Evolutionary conservation across 2,329 filamentous ascomycete species (phyloP).

Genomic region (Basipetospora chlamydospora): DNA sequence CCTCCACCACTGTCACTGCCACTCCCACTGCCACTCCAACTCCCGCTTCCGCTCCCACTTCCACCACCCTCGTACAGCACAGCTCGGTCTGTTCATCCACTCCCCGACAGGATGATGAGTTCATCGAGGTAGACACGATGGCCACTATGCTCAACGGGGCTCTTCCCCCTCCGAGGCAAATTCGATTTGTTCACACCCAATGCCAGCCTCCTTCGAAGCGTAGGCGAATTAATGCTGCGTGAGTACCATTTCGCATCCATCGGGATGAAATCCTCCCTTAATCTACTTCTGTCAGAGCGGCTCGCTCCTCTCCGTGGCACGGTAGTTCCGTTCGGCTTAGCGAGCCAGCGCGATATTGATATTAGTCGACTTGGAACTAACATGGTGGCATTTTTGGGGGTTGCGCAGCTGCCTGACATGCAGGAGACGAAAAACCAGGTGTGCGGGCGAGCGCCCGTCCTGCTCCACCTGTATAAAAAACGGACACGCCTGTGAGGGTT

Average conservation of each 20-base stretch:
- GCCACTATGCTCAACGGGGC: slow-evolving; percentile 26
- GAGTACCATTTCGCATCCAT: slow-evolving; percentile 22
- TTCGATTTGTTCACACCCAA: slow-evolving; percentile 71
- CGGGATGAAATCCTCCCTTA: not conserved
- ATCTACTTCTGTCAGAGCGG: no score
- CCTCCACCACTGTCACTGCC: no score
- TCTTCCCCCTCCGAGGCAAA: slow-evolving; percentile 37
- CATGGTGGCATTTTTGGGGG: slow-evolving; percentile 4
- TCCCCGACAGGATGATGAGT: slow-evolving; percentile 19
- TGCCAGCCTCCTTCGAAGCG: slow-evolving; percentile 68
- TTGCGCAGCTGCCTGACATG: slow-evolving; percentile 51
- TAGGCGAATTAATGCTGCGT: slow-evolving; percentile 67
- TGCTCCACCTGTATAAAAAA: slow-evolving; percentile 63
- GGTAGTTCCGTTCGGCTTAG: no score
- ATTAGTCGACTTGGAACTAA: no score
- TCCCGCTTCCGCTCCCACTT: no score
- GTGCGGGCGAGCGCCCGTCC: slow-evolving; percentile 56
- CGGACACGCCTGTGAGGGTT: slow-evolving; percentile 54
- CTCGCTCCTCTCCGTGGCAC: no score
- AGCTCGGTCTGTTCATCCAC: not conserved
- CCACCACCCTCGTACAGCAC: not conserved
- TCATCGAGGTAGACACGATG: slow-evolving; percentile 21
- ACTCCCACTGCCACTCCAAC: not conserved
- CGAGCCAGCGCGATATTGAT: not conserved
- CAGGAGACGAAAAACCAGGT: slow-evolving; percentile 62